Base-by-base conservation (phyloP, 1,139 yeast species). In the Pichia terricola region DNA sequence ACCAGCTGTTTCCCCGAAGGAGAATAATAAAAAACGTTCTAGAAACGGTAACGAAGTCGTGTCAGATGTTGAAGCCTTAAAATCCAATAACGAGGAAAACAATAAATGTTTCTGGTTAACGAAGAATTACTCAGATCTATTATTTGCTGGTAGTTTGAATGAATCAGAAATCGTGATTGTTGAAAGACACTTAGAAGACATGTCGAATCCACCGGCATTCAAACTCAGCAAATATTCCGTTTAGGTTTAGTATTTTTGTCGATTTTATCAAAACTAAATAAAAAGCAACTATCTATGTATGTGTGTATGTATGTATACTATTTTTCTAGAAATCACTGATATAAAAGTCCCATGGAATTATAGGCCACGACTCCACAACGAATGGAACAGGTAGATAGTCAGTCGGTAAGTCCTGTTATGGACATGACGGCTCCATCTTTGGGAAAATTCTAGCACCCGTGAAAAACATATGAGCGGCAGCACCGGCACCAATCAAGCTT, bases 161-260 rank as follows among this genome's bases (percentile, higher is more conserved):
- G 69, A 69, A 10, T 56, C 62, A 26, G 88, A 84, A 55, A 62
- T 89, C 41, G 73, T 82, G 5, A 75, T 89, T 35, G 75, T 87
- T 40, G 96, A 89, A 62, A 75, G 91, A 60, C 94, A 94, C 16
- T 69, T 74, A 43, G 74, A 74, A 58, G 73, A 77, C 37, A 67
- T 79, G 52, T 75, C 82, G 37, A 68, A 75, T 37, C 74, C 80
- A 31, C 81, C 91, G 40, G 94, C 95, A 44, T 87, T 85, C 68
- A 77, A 81, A 62, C 66, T 83, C 53, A 81, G 83, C 50, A 80
- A 79, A 61, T 70, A 82, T 52, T 70, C 72, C 52, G 67, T 82
- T 47, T 79, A 58, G 39, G 22, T 22, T 28, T 16, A 16, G 22
- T 16, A 16, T 16, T 16, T 16, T 10, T 16, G 16, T 16, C 22